Percentiles rank a stretch among this genome's conserved stretches.
Evolutionary conservation across 805 yeast species (phyloP).

Genomic region (Helenozyma baotianmanensis): DNA sequence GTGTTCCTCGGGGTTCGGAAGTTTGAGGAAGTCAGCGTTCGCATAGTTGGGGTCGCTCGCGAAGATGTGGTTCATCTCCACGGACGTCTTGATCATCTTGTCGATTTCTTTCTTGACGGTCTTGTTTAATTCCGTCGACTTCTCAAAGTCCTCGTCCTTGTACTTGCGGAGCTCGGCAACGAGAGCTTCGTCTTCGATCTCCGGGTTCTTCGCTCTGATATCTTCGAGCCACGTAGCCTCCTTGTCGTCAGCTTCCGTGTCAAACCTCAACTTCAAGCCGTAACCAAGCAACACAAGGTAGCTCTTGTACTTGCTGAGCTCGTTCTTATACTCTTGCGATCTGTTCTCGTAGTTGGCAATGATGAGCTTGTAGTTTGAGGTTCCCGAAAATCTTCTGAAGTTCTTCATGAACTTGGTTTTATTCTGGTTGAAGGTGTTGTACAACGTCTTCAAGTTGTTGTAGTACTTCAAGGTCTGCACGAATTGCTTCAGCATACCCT

Average conservation of each 20-base stretch:
- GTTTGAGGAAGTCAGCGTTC: too few species aligned
- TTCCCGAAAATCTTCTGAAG: conserved; percentile 22
- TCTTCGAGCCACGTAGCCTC: conserved; percentile 7
- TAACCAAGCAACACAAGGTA: conserved; percentile 44
- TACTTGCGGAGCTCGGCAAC: conserved; percentile 7
- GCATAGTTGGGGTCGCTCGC: conserved; percentile 6
- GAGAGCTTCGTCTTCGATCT: conserved; percentile 6
- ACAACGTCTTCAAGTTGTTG: conserved; percentile 32
- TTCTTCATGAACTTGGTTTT: conserved; percentile 26
- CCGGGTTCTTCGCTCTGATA: not conserved
- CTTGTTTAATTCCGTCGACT: conserved; percentile 29
- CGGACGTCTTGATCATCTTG: conserved; percentile 15
- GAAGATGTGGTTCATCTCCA: conserved; percentile 12
- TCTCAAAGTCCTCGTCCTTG: conserved; percentile 5
- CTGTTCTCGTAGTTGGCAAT: conserved; percentile 37
- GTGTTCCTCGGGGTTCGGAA: too few species aligned
- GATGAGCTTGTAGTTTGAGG: conserved; percentile 34
- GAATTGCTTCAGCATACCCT: conserved; percentile 42
- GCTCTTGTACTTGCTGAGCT: conserved; percentile 41
- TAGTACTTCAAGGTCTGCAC: conserved; percentile 39
- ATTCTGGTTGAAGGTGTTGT: conserved; percentile 27
- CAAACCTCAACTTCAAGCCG: conserved; percentile 44
- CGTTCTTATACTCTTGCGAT: conserved; percentile 40
- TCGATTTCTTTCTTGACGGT: conserved; percentile 31
- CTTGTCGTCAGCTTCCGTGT: conserved; percentile 32